phyloP scores from a whole-genome alignment of 257 asterid species.

The Forsythia suspensa region DNA sequence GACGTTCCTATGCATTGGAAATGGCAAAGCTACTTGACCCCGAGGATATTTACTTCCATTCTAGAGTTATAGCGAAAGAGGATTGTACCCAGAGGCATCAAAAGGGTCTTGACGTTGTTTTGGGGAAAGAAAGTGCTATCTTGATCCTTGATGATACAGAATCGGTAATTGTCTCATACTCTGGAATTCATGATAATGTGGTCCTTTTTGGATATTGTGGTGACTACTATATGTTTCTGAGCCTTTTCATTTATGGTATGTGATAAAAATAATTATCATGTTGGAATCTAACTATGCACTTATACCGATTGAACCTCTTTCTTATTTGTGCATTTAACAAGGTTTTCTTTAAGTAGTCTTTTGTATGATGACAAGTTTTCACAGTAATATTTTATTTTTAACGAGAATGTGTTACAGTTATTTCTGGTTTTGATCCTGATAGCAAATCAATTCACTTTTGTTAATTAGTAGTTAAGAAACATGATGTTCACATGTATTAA shows the following conservation, averaged over 20 bases:
- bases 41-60: constrained; percentile 7
- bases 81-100: constrained; percentile 10
- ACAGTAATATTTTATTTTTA: too few relatives aligned
- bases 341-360: too few relatives aligned
- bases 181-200: neutral
- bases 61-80: constrained; percentile 19
- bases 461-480: too few relatives aligned
- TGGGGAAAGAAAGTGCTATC: constrained; percentile 19
- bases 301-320: too few relatives aligned
- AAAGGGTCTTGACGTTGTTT: constrained; percentile 15
- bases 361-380: too few relatives aligned
- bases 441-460: too few relatives aligned
- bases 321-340: too few relatives aligned
- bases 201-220: neutral
- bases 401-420: too few relatives aligned
- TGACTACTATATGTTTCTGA: neutral
- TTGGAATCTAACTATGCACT: too few relatives aligned
- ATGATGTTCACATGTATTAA: too few relatives aligned
- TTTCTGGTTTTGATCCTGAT: too few relatives aligned
- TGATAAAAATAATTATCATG: too few relatives aligned
- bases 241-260: neutral
- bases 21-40: constrained; percentile 21
- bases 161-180: neutral
- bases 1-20: constrained; percentile 19
- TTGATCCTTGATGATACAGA: neutral